Base-by-base conservation (phyloP, 306 rosid genomes). In the Pyrus pyrifolia region DNA sequence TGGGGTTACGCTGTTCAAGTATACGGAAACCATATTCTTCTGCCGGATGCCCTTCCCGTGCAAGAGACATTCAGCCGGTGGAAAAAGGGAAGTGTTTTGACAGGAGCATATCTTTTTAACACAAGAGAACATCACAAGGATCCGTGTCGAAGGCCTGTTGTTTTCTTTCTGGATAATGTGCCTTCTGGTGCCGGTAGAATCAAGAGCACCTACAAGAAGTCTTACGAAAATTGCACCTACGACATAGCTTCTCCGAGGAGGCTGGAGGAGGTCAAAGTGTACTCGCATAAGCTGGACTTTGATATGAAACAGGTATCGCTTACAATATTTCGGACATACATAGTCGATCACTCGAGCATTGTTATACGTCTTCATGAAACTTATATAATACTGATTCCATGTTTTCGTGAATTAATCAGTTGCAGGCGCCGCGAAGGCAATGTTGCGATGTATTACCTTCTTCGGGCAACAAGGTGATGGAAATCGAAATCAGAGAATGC, bases 1-100 rank as follows among this genome's bases (percentile, higher is more conserved):
- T 92, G 98, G 98, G 97, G 98, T 29, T 95, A 92, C 19, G 92
- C 98, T 17, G 92, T 95, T 82, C 97, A 90, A 71, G 80, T 95
- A 49, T 83, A 81, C 53, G 86, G 83, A 0, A 75, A 73, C 45
- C 89, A 86, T 29, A 62, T 86, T 67, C 59, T 62, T 71, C 80
- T 92, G 73, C 88, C 90, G 2, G 93, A 90, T 31, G 88, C 76
- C 71, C 83, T 88, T 10, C 81, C 74, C 0, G 92, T 84, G 45
- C 91, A 85, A 67, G 85, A 81, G 79, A 95, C 97, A 67, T 95
- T 95, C 82, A 79, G 22, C 76, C 94, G 71, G 59, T 90, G 98
- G 98, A 88, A 45, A 75, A 86, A 63, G 44, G 84, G 85, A 2
- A 76, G 8, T 15, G 46, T 40, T 76, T 74, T 84, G 14, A 79